Evolutionary conservation across 2,329 filamentous ascomycete species (phyloP), one percentile per base, ranked within the genome.

Genomic region (Fusarium protoensiforme): DNA sequence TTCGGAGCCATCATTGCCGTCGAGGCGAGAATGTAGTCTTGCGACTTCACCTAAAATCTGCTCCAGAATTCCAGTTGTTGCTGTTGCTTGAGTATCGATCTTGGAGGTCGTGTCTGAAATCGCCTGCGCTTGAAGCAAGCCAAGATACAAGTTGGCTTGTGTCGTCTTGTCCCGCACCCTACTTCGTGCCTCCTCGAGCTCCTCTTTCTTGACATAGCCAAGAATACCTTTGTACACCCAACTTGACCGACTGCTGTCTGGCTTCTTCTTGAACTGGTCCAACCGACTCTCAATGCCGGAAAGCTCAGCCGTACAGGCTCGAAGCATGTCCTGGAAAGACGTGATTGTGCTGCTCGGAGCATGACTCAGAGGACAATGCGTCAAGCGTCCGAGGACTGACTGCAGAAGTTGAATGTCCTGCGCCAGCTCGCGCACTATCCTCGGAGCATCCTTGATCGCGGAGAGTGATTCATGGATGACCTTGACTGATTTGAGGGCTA

Each of bases 71-170:
- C 16, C 53, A 10, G 48, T 61, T 8, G 69, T 72, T 2, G 39
- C 41, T 5, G 62, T 51, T 0, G 56, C 66, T 5, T 69, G 69
- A 2, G 33, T 46, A 14, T 58, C 54, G 7, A 72, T 64, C 11
- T n/a, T 63, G 3, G 63, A 60, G 5, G 69, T 72, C 3, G 61
- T 56, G 10, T 72, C 56, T 2, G 61, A 61, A 16, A 67, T 59
- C 1, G 65, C 58, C 16, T 73, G 65, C 3, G 66, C 60, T 16
- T 73, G 71, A 27, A 73, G n/a, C 16, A 73, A 29, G 27, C 69
- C 57, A 5, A 73, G 69, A 18, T 69, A 69, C 13, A 72, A 33
- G 7, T 63, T 73, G 6, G 64, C 57, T 7, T 73, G 66, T 3
- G 62, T 64, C 20, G 59, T 54, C 29, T 69, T 63, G 29, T 73